Percentiles rank a stretch among this genome's conserved stretches.
Conservation (phyloP, 257 asterid species). For the Penstemon davidsonii region DNA sequence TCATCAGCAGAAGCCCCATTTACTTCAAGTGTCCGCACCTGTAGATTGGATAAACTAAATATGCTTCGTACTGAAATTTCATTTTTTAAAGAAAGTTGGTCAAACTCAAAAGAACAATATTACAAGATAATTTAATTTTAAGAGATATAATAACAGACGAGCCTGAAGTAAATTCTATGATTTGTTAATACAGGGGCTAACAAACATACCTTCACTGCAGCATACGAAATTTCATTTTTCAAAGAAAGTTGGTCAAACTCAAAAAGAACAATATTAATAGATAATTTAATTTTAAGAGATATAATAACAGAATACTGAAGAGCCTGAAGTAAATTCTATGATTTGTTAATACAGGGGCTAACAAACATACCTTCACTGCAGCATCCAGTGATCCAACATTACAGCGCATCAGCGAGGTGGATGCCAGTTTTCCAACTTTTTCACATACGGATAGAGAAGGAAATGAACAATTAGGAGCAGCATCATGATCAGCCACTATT, state of each 20-base stretch:
- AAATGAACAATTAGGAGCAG: constrained; percentile 48
- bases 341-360: neutral
- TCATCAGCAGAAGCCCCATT: constrained; percentile 58
- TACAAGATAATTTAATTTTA: neutral
- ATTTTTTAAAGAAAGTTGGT: neutral
- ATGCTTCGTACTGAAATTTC: constrained; percentile 4
- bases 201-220: too few species aligned
- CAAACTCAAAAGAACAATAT: neutral
- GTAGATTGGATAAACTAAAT: constrained; percentile 29
- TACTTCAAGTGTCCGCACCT: constrained; percentile 80
- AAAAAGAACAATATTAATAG: neutral
- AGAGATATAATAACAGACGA: neutral
- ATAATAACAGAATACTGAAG: neutral
- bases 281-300: neutral
- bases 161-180: constrained; percentile 6
- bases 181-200: neutral
- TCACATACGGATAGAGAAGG: constrained; percentile 68
- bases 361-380: constrained; percentile 66
- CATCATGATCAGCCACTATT: constrained; percentile 33
- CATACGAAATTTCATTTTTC: constrained; percentile 2
- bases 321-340: constrained; percentile 2
- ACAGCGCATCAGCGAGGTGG: constrained; percentile 71
- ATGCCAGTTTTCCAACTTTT: constrained; percentile 51
- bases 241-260: neutral
- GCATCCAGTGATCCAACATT: constrained; percentile 67